Evolutionary conservation across 2,329 filamentous ascomycete species (phyloP).

Genomic region (Apiospora saccharicola): DNA sequence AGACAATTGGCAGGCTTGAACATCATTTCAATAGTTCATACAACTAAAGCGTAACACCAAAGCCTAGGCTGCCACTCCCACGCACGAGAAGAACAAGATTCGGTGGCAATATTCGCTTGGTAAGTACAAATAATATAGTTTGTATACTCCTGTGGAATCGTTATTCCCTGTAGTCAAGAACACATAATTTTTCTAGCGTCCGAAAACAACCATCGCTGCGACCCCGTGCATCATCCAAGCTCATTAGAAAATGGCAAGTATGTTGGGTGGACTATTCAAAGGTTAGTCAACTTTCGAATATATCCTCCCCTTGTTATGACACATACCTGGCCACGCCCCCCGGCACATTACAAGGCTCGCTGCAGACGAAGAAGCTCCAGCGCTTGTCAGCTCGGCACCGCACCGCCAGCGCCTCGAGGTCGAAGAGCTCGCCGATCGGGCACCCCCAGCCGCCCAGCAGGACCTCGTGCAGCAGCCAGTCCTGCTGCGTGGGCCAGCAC

Average conservation of each 20-base stretch:
- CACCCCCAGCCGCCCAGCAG: conserved; percentile 34
- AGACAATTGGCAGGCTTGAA: no score
- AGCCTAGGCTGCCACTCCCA: background rate
- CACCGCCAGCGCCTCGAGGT: conserved; percentile 31
- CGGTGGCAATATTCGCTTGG: background rate
- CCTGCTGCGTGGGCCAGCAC: conserved; percentile 37
- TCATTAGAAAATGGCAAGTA: conserved; percentile 45
- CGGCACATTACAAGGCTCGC: conserved; percentile 31
- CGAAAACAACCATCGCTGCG: background rate
- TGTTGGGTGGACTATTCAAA: conserved; percentile 43
- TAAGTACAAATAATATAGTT: background rate
- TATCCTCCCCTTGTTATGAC: background rate
- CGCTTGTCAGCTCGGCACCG: conserved; percentile 5
- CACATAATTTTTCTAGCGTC: background rate
- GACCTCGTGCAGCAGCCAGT: conserved; percentile 36
- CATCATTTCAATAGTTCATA: no score
- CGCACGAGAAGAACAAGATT: background rate
- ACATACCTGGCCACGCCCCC: conserved; percentile 36
- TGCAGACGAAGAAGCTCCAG: conserved; percentile 35
- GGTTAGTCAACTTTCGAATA: background rate
- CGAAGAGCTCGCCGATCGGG: conserved; percentile 35
- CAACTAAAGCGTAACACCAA: background rate
- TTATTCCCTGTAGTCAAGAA: no score
- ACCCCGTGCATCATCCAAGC: background rate
- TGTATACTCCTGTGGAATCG: background rate